Evolutionary conservation across 164 flowering plant genomes (phyloP), one percentile per base, ranked within the genome.

Genomic region (Stephania japonica): DNA sequence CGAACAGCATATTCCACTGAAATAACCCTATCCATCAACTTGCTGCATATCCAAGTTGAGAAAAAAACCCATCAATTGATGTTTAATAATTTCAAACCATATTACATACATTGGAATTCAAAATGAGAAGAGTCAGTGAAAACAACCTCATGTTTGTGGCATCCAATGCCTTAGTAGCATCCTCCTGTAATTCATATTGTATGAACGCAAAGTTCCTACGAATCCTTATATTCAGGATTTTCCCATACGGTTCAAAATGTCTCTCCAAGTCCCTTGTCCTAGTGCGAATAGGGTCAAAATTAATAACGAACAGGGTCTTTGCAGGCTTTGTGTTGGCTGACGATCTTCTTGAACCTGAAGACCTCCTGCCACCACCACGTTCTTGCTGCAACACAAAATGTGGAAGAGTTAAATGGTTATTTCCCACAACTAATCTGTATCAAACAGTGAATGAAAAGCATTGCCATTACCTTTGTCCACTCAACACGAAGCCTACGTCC

Each of bases 161-260:
- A 66, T 87, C 91, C 75, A 86, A 70, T 13, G 91, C 89, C 75
- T 76, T 90, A 43, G 93, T 89, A 25, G 99, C 99, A 81, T 96
- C 99, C 70, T 96, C 99, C 79, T 87, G 93, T 25, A 80, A 75
- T 72, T 96, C 99, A 86, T 73, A 96, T 80, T 91, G 97, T 53
- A 96, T 83, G 79, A 96, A 96, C 41, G 94, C 98, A 83, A 96
- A 96, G 79, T 93, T 96, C 71, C 91, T 90, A 80, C 98, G 84
- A 76, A 96, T 92, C 83, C 98, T 88, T 23, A 92, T 84, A 78
- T 89, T 93, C 68, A 78, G 75, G 42, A 96, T 84, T 80, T 88
- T 93, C n/a, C 99, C 99, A 91, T 89, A 90, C 23, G 89, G 86
- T 56, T 93, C 99, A 79, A 96, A 96, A 84, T 96, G 98, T 82